Evolutionary conservation across 345 rosid genomes (phyloP).

Genomic region (Hibiscus tridactylites): DNA sequence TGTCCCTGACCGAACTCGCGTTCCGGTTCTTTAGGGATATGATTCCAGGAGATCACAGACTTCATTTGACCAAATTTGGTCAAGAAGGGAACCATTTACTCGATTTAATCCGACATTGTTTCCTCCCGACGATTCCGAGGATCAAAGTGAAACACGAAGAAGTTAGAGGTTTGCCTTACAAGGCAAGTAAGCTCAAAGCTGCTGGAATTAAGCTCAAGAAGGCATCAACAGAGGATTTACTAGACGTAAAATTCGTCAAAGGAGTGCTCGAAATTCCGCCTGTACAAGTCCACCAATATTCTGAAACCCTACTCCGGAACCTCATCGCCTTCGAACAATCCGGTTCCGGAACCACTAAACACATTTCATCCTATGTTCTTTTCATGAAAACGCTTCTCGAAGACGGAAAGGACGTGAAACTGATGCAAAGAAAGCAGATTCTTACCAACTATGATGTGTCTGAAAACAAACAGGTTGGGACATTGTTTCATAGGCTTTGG

Average conservation of each 20-base stretch:
- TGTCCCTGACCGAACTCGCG: constrained; percentile 33
- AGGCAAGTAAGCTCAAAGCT: constrained; percentile 20
- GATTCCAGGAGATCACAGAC: constrained; percentile 34
- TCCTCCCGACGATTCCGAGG: constrained; percentile 31
- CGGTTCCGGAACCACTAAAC: constrained; percentile 12
- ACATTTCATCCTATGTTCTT: constrained; percentile 34
- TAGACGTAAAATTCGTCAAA: constrained; percentile 31
- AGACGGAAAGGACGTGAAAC: constrained; percentile 26
- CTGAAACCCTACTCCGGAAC: constrained; percentile 42
- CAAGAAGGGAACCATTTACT: constrained; percentile 49
- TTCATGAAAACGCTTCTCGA: constrained; percentile 28
- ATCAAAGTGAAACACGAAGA: background rate
- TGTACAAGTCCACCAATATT: constrained; percentile 19
- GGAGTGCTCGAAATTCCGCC: constrained; percentile 40
- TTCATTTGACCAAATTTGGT: constrained; percentile 29
- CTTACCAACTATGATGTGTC: constrained; percentile 13
- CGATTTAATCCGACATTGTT: constrained; percentile 41
- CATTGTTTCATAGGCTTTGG: constrained; percentile 27
- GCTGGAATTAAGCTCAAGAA: constrained; percentile 29
- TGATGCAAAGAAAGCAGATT: constrained; percentile 18
- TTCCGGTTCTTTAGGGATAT: constrained; percentile 37
- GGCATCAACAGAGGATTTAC: constrained; percentile 21
- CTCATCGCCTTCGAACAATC: constrained; percentile 37
- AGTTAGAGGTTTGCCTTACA: background rate
- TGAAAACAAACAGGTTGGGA: background rate